phyloP scores from a whole-genome alignment of 441 rosid genomes.

The Biscutella laevigata region DNA sequence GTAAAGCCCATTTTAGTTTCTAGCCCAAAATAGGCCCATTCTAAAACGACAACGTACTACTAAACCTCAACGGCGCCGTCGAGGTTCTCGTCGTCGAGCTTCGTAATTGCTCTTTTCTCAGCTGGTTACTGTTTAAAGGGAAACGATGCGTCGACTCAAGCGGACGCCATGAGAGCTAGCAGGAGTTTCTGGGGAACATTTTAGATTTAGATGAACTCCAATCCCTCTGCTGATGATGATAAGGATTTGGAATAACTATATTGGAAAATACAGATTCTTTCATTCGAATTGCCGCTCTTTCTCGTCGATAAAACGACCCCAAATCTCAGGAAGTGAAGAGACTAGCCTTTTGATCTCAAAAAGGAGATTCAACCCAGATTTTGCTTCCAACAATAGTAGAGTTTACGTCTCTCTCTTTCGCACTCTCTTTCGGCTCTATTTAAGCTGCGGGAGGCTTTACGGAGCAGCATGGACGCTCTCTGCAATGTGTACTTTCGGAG shows the following conservation, averaged over 20 bases:
- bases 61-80: neutral
- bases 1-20: no score
- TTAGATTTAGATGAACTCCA: slow-evolving; percentile 23
- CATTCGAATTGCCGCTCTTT: slow-evolving; percentile 28
- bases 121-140: neutral
- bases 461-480: slow-evolving; percentile 46
- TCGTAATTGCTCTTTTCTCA: neutral
- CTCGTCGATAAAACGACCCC: slow-evolving; percentile 27
- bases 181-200: neutral
- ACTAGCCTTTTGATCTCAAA: neutral
- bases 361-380: slow-evolving; percentile 7
- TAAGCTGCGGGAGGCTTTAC: slow-evolving; percentile 48
- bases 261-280: slow-evolving; percentile 14
- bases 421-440: slow-evolving; percentile 57
- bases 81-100: slow-evolving; percentile 2
- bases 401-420: slow-evolving; percentile 48
- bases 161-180: slow-evolving; percentile 23
- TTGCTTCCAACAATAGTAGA: slow-evolving; percentile 25
- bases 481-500: slow-evolving; percentile 38
- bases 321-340: slow-evolving; percentile 4
- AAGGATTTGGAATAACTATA: slow-evolving; percentile 19
- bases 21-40: neutral
- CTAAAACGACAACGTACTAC: neutral
- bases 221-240: slow-evolving; percentile 20
- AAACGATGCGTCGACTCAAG: slow-evolving; percentile 18